A percentile compares a stretch with the other conserved stretches of the same genome.
Evolutionary conservation across 208 protist genomes (phyloP).

Genomic region (Crithidia bombi): DNA sequence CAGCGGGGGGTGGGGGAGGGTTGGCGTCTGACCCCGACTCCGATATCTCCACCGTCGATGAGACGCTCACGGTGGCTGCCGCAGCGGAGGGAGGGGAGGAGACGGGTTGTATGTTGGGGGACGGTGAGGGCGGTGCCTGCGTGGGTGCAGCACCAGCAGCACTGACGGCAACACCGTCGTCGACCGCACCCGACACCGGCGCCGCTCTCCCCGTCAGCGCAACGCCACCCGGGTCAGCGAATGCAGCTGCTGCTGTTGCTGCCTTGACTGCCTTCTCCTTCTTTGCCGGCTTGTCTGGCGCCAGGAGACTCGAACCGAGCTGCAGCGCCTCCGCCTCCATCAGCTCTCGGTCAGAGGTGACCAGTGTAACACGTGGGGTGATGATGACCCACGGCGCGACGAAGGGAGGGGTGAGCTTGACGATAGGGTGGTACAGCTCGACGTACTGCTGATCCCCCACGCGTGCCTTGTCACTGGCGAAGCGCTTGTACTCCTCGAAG

Average conservation of each 20-base stretch:
- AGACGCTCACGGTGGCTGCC: no score
- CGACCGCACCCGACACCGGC: no score
- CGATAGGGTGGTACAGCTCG: conserved; percentile 94
- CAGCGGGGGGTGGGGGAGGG: no score
- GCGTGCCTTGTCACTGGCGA: conserved; percentile 94
- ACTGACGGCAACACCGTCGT: background rate
- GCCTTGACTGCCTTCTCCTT: conserved; percentile 9
- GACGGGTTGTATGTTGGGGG: conserved; percentile 1
- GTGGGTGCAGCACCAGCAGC: background rate
- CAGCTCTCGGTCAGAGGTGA: conserved; percentile 65
- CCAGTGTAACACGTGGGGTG: conserved; percentile 49
- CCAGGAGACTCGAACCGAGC: conserved; percentile 65
- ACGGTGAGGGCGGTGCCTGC: background rate
- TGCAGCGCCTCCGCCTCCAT: conserved; percentile 63
- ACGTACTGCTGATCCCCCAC: conserved; percentile 97
- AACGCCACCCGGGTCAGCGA: background rate
- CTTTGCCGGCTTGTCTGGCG: conserved; percentile 42
- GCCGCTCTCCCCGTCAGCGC: background rate
- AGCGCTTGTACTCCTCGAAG: conserved; percentile 96
- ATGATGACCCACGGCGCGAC: conserved; percentile 71
- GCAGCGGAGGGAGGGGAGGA: background rate
- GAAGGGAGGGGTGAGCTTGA: conserved; percentile 62
- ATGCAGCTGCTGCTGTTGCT: no score
- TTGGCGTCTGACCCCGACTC: no score
- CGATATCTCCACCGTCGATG: no score